These are phyloP conservation scores for Beta macrorhiza DNA, from an alignment of 179 eudicot genomes.

Conservation along the genomic window DNA sequence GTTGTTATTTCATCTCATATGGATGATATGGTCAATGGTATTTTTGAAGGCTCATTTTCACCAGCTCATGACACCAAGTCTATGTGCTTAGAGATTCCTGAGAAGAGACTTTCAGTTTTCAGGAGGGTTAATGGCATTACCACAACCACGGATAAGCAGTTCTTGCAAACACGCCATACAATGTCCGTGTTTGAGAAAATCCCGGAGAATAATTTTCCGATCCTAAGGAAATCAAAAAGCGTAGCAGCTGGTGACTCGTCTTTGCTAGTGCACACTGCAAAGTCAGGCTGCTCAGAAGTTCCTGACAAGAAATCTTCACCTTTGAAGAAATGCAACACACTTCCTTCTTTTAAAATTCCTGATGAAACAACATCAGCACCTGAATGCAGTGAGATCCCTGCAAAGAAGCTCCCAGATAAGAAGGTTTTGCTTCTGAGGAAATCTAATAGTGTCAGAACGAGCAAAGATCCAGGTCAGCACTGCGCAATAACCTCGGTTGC, in stretches of 20 bases:
- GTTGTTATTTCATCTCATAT: constrained; percentile 36
- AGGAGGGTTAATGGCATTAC: constrained; percentile 15
- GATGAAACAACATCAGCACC: constrained; percentile 15
- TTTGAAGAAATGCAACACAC: constrained; percentile 20
- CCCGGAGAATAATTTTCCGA: constrained; percentile 14
- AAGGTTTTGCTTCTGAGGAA: constrained; percentile 21
- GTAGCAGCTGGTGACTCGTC: constrained; percentile 18
- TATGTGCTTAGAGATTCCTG: constrained; percentile 39
- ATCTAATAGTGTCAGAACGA: constrained; percentile 25
- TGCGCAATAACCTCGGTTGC: neutral
- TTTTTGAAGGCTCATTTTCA: constrained; percentile 31
- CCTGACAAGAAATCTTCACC: constrained; percentile 27
- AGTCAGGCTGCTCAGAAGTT: constrained; percentile 20
- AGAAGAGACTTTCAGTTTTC: constrained; percentile 27
- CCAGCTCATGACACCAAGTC: constrained; percentile 39
- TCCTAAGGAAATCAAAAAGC: constrained; percentile 26
- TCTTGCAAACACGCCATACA: constrained; percentile 13
- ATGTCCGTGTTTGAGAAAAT: constrained; percentile 21
- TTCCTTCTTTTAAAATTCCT: neutral
- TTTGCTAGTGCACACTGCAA: constrained; percentile 15
- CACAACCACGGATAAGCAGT: constrained; percentile 22
- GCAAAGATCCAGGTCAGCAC: constrained; percentile 37
- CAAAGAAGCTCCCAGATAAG: constrained; percentile 31
- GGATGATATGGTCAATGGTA: constrained; percentile 31
- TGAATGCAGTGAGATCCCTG: constrained; percentile 27